phyloP scores from a whole-genome alignment of 192 early-diverging fungal species.

The Coemansia asiatica region DNA sequence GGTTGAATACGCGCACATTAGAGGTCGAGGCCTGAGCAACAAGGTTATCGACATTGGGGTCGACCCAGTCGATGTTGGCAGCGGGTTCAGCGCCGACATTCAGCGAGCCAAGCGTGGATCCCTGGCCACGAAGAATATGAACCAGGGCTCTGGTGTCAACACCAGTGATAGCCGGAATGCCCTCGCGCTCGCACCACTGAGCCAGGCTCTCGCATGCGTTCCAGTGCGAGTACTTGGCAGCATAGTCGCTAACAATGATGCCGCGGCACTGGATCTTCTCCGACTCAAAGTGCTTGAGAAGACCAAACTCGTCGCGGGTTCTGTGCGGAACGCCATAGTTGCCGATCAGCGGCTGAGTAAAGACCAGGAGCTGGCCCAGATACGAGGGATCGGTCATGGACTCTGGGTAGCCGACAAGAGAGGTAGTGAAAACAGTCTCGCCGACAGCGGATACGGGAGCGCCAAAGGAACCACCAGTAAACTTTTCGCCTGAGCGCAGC shows the following conservation, averaged over 20 bases:
- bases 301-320: conserved; percentile 74
- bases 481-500: conserved; percentile 78
- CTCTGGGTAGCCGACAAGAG: conserved; percentile 93
- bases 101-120: conserved; percentile 82
- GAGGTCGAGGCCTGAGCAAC: conserved; percentile 80
- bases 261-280: conserved; percentile 81
- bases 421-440: conserved; percentile 95
- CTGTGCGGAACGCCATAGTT: conserved; percentile 91
- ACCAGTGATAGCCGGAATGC: conserved; percentile 83
- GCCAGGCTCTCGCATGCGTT: conserved; percentile 86
- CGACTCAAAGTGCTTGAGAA: conserved; percentile 86
- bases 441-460: conserved; percentile 70
- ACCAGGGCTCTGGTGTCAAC: conserved; percentile 93
- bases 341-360: conserved; percentile 94
- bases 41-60: conserved; percentile 76
- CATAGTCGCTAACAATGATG: conserved; percentile 91
- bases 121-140: conserved; percentile 78
- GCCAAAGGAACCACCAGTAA: conserved; percentile 86
- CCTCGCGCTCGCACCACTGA: conserved; percentile 82
- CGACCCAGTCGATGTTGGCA: conserved; percentile 55
- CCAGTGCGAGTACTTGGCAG: conserved; percentile 90
- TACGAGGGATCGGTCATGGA: conserved; percentile 99
- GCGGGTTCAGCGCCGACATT: conserved; percentile 58
- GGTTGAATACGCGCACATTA: conserved; percentile 69
- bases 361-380: conserved; percentile 90